A percentile compares a stretch with the other conserved stretches of the same genome.
These are phyloP conservation scores for Penicillium turbatum DNA, from an alignment of 495 filamentous ascomycete genomes.

Conservation along the genomic window DNA sequence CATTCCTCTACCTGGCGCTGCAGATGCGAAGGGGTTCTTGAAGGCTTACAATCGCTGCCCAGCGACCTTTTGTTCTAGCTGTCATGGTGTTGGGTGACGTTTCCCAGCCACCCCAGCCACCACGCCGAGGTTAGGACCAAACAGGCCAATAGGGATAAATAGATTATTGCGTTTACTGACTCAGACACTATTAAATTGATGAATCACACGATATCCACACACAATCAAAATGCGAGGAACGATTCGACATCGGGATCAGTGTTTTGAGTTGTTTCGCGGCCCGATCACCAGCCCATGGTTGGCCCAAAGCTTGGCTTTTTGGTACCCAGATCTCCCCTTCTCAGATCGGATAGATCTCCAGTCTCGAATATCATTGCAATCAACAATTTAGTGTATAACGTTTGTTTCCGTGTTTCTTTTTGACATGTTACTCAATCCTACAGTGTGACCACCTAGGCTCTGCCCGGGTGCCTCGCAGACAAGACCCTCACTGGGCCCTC, in stretches of 20 bases:
- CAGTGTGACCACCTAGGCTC: not conserved
- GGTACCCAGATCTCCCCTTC: not conserved
- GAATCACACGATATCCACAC: constrained; percentile 5
- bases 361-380: too few species aligned
- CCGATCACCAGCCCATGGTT: constrained; percentile 8
- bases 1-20: constrained; percentile 21
- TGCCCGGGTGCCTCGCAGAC: not conserved
- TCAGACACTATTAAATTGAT: constrained; percentile 18
- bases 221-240: constrained; percentile 9
- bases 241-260: not conserved
- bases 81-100: constrained; percentile 16
- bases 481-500: not conserved
- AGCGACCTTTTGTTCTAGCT: constrained; percentile 27
- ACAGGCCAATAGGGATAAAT: constrained; percentile 23
- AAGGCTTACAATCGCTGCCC: constrained; percentile 8
- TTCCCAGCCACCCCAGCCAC: constrained; percentile 34
- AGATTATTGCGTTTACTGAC: constrained; percentile 16
- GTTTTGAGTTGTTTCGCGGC: constrained; percentile 6
- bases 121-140: constrained; percentile 6
- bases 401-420: too few species aligned
- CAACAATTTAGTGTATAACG: too few species aligned
- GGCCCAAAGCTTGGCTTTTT: constrained; percentile 18
- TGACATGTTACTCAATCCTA: not conserved
- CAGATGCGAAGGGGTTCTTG: constrained; percentile 14
- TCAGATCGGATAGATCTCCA: not conserved